Evolutionary conservation across 2,329 filamentous ascomycete genomes (phyloP), one percentile per base, ranked within the genome.

Genomic region (Neospermospora avenae): DNA sequence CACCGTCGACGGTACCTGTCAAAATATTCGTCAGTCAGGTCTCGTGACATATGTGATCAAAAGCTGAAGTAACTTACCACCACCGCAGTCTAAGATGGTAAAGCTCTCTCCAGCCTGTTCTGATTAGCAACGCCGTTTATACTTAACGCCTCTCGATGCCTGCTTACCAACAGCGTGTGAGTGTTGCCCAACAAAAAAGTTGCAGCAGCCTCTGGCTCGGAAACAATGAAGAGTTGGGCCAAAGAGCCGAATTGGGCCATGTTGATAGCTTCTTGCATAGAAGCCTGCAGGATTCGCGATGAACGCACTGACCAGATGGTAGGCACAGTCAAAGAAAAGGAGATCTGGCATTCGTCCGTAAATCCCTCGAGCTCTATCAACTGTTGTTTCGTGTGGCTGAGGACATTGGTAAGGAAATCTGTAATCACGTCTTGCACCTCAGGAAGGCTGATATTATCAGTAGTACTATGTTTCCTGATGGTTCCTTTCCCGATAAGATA

Each of bases 1-100:
- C 68, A 5, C 60, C 60, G 52, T 73, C 69, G 8, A 71, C 68
- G 2, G 70, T 72, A 3, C 71, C 70, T 10, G 11, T 31, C n/a
- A n/a, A n/a, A n/a, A n/a, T n/a, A n/a, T n/a, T n/a, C n/a, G n/a
- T n/a, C n/a, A n/a, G n/a, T n/a, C n/a, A n/a, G n/a, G n/a, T n/a
- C n/a, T n/a, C n/a, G n/a, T n/a, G n/a, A n/a, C n/a, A n/a, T n/a
- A n/a, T n/a, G n/a, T n/a, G n/a, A n/a, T n/a, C n/a, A n/a, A n/a
- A n/a, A n/a, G n/a, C n/a, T n/a, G n/a, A 10, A 10, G 11, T 31
- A 10, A 31, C 28, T 31, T 10, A 31, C 28, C 28, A 6, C 28
- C 28, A 1, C 28, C 28, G 11, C 28, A 31, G 11, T 31, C 28
- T 10, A 31, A 31, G 28, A 31, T 31, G 5, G 28, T 10, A 10